These are phyloP conservation scores for Saccharomycopsis malanga DNA, from an alignment of 805 yeast genomes.

Conservation along the genomic window DNA sequence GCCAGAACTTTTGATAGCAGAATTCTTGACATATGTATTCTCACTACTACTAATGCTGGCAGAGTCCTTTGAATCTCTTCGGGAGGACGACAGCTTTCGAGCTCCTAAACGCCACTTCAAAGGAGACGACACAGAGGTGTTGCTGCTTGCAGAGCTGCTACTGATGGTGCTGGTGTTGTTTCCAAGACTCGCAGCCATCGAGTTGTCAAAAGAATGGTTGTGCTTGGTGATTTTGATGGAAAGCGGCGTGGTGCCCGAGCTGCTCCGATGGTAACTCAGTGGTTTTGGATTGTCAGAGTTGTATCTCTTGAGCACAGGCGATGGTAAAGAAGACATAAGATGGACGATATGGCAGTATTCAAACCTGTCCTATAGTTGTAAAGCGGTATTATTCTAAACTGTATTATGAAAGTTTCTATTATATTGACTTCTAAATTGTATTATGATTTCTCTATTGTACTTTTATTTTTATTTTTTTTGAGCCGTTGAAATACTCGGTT, in stretches of 20 bases:
- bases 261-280: not conserved
- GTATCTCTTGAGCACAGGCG: slow-evolving; percentile 5
- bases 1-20: not conserved
- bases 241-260: not conserved
- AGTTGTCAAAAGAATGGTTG: not conserved
- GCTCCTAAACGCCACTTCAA: slow-evolving; percentile 6
- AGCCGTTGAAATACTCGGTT: too few relatives aligned
- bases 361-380: not conserved
- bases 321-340: slow-evolving; percentile 3
- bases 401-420: too few relatives aligned
- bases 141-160: not conserved
- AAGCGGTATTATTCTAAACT: too few relatives aligned
- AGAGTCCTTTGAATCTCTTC: not conserved
- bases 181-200: not conserved
- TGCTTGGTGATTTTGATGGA: slow-evolving; percentile 5
- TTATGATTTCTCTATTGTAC: too few relatives aligned
- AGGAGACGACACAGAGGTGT: not conserved
- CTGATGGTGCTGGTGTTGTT: not conserved
- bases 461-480: too few relatives aligned
- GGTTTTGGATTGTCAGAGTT: not conserved
- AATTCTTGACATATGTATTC: not conserved
- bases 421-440: too few relatives aligned
- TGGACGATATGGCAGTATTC: not conserved
- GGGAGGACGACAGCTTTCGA: slow-evolving; percentile 2
- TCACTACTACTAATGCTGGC: slow-evolving; percentile 10